Percentiles rank a stretch among this genome's conserved stretches.
Evolutionary conservation across 345 rosid genomes (phyloP).

Genomic region (Acer saccharum): DNA sequence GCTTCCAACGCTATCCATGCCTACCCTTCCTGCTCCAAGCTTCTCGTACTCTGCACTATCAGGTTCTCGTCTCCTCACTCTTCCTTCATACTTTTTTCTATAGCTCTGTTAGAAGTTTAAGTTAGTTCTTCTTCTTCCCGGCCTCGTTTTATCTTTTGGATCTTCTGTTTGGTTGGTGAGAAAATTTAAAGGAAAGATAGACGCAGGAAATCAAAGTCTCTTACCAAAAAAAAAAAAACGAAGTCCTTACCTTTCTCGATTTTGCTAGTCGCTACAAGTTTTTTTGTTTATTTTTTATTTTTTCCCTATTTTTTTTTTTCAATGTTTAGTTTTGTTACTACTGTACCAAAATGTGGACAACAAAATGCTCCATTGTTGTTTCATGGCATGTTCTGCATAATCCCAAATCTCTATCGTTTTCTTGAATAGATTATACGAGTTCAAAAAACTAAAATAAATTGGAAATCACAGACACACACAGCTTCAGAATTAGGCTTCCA

Average conservation of each 20-base stretch:
- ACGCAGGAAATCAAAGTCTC: background rate
- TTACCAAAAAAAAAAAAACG: background rate
- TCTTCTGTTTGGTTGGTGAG: conserved; percentile 10
- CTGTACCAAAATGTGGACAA: background rate
- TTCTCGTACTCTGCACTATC: conserved; percentile 63
- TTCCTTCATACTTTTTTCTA: background rate
- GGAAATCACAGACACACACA: background rate
- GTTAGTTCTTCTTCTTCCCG: too few relatives aligned
- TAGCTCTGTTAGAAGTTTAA: too few relatives aligned
- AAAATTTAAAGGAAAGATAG: background rate
- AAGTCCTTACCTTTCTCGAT: background rate
- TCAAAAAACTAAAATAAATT: background rate
- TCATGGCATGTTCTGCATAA: too few relatives aligned
- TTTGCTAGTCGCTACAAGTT: background rate
- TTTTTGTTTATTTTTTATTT: too few relatives aligned
- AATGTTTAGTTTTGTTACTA: too few relatives aligned
- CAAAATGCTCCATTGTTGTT: background rate
- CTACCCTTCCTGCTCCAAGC: conserved; percentile 51
- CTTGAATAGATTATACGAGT: too few relatives aligned
- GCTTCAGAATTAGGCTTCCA: too few relatives aligned
- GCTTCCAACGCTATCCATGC: conserved; percentile 53
- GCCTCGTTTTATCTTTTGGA: background rate
- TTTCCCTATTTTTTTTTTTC: background rate
- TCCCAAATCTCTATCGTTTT: too few relatives aligned
- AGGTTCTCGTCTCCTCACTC: conserved; percentile 43